Percentiles rank a stretch among this genome's conserved stretches.
These are phyloP conservation scores for Alternaria ventricosa DNA, from an alignment of 2,329 filamentous ascomycete species.

Conservation along the genomic window DNA sequence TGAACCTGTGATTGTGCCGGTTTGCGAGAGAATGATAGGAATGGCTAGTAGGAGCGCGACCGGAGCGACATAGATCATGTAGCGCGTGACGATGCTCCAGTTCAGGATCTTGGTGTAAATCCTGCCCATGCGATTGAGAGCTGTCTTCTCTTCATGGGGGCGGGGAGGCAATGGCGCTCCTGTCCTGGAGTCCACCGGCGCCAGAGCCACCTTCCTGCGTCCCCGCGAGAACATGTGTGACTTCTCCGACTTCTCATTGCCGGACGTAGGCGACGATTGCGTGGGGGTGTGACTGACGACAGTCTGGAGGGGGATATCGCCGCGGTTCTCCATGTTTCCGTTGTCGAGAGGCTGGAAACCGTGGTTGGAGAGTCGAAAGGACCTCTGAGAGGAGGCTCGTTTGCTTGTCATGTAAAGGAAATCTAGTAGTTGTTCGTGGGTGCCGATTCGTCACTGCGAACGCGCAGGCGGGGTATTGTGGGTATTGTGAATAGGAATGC, in stretches of 20 bases:
- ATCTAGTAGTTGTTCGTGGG: constrained; percentile 10
- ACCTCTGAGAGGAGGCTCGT: constrained; percentile 41
- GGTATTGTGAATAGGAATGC: constrained; percentile 10
- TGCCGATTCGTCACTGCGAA: constrained; percentile 19
- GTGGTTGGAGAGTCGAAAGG: constrained; percentile 43
- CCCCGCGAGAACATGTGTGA: constrained; percentile 47
- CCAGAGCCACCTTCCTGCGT: constrained; percentile 35
- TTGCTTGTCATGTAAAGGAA: constrained; percentile 27
- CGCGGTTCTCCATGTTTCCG: constrained; percentile 53
- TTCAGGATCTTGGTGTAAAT: constrained; percentile 67
- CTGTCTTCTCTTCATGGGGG: constrained; percentile 59
- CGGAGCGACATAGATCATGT: constrained; percentile 68
- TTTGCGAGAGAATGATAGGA: constrained; percentile 68
- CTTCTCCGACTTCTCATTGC: constrained; percentile 48
- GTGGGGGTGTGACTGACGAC: constrained; percentile 58
- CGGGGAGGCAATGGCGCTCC: constrained; percentile 31
- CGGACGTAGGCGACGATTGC: constrained; percentile 28
- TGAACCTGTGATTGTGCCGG: constrained; percentile 42
- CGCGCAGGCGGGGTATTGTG: constrained; percentile 13
- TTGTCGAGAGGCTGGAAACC: constrained; percentile 45
- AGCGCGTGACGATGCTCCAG: constrained; percentile 68
- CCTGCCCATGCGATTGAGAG: constrained; percentile 63
- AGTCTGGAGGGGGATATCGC: constrained; percentile 67
- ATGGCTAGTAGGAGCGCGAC: constrained; percentile 65
- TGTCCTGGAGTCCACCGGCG: constrained; percentile 39